Evolutionary conservation across 208 protist genomes (phyloP).

Genomic region (Trypanosoma theileri): DNA sequence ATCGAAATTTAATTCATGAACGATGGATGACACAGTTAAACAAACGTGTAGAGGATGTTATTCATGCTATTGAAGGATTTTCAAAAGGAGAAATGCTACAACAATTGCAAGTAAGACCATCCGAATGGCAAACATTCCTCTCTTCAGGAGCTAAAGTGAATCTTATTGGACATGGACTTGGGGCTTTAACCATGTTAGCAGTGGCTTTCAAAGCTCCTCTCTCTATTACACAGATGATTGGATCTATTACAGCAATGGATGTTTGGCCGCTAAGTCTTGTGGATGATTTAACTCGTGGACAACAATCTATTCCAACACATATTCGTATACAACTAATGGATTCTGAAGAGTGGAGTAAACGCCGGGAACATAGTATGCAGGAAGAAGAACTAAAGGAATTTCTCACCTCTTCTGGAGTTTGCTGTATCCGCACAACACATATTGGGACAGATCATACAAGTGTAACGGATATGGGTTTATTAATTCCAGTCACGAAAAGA

Average conservation of each 20-base stretch:
- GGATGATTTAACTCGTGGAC: neutral
- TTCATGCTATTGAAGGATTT: slow-evolving; percentile 14
- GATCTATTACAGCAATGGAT: slow-evolving; percentile 17
- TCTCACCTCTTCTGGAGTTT: neutral
- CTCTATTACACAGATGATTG: neutral
- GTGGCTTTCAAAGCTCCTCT: neutral
- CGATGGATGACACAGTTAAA: neutral
- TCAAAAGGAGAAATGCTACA: slow-evolving; percentile 11
- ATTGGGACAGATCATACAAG: slow-evolving; percentile 14
- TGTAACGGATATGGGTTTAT: slow-evolving; percentile 26
- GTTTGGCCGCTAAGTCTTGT: slow-evolving; percentile 1
- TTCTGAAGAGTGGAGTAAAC: slow-evolving; percentile 23
- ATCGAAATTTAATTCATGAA: neutral
- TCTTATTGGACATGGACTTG: slow-evolving; percentile 27
- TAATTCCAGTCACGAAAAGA: slow-evolving; percentile 9
- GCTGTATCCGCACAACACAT: slow-evolving; percentile 1
- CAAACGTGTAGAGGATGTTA: slow-evolving; percentile 18
- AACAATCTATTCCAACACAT: neutral
- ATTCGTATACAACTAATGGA: slow-evolving; percentile 13
- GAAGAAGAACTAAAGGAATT: slow-evolving; percentile 2
- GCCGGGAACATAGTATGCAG: neutral
- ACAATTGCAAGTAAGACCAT: slow-evolving; percentile 5
- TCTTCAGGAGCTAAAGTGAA: slow-evolving; percentile 8
- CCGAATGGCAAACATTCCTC: slow-evolving; percentile 9
- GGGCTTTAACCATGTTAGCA: slow-evolving; percentile 21